Conservation (phyloP, 1,284 basidiomycete genomes). For the Anthracocystis setariae region DNA sequence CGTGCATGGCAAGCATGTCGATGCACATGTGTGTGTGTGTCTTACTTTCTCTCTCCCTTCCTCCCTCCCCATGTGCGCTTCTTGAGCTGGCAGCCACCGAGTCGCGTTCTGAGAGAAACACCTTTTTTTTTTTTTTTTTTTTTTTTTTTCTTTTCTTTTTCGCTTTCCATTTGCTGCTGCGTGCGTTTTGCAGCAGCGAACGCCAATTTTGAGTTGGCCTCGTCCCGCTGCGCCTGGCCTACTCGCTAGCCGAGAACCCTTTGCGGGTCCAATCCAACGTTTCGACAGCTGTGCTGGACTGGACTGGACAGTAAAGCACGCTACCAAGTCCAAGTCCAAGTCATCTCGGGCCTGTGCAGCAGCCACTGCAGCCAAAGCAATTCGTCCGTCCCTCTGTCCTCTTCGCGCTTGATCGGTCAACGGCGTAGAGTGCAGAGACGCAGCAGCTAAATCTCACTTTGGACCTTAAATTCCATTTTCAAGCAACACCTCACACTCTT, state of each 20-base stretch:
- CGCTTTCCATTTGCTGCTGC: no score
- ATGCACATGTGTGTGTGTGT: constrained; percentile 6
- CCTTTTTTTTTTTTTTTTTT: no score
- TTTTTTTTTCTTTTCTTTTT: no score
- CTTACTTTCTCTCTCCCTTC: constrained; percentile 1
- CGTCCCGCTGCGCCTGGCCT: constrained; percentile 2
- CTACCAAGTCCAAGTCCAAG: neutral
- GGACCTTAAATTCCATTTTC: no score
- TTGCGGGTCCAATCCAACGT: constrained; percentile 5
- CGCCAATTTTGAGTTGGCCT: neutral
- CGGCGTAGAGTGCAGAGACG: constrained; percentile 7
- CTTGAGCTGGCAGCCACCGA: constrained; percentile 7
- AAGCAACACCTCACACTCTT: neutral
- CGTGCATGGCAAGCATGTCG: neutral
- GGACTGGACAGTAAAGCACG: neutral
- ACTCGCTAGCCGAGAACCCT: constrained; percentile 3
- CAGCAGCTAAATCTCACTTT: no score
- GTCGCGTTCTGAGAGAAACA: constrained; percentile 3
- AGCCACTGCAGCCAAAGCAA: neutral
- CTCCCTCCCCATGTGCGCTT: no score
- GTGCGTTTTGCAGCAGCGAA: no score
- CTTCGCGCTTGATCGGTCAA: neutral
- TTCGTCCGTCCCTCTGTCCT: neutral
- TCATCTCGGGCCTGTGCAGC: neutral
- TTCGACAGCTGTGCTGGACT: constrained; percentile 5